A percentile compares a stretch with the other conserved stretches of the same genome.
phyloP scores from a whole-genome alignment of 257 asterid species.

The Osmanthus fragrans region DNA sequence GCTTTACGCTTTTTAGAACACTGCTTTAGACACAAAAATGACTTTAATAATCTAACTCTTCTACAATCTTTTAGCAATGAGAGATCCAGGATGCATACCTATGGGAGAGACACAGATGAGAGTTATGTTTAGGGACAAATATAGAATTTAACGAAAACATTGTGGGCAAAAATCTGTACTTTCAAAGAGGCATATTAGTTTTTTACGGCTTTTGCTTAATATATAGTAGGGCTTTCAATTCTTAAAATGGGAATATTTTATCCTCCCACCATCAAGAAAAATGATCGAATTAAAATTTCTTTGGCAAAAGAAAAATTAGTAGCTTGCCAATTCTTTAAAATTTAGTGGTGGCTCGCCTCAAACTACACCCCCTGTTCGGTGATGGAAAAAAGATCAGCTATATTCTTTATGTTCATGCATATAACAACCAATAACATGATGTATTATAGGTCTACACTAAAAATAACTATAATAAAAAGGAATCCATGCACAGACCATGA shows the following conservation, averaged over 20 bases:
- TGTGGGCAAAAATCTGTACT: neutral
- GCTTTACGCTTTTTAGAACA: too few species aligned
- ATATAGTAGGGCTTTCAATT: neutral
- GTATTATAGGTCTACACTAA: neutral
- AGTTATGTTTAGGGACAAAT: neutral
- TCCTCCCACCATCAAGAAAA: neutral
- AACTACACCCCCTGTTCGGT: neutral
- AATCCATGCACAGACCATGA: neutral
- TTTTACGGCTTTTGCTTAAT: too few species aligned
- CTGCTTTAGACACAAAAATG: neutral
- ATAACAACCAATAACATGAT: neutral
- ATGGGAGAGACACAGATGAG: neutral
- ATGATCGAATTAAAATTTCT: neutral
- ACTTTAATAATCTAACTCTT: neutral
- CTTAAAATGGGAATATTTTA: neutral
- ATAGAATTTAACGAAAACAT: slow-evolving; percentile 1
- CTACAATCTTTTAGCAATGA: neutral
- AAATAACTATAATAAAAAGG: neutral
- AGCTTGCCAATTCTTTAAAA: neutral
- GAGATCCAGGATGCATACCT: neutral
- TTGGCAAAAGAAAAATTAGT: neutral
- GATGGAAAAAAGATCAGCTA: neutral
- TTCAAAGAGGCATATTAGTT: too few species aligned
- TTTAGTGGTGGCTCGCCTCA: neutral
- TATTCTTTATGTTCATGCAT: neutral